Base-by-base conservation (phyloP, 2,329 filamentous ascomycete species). In the Phoma sp. region DNA sequence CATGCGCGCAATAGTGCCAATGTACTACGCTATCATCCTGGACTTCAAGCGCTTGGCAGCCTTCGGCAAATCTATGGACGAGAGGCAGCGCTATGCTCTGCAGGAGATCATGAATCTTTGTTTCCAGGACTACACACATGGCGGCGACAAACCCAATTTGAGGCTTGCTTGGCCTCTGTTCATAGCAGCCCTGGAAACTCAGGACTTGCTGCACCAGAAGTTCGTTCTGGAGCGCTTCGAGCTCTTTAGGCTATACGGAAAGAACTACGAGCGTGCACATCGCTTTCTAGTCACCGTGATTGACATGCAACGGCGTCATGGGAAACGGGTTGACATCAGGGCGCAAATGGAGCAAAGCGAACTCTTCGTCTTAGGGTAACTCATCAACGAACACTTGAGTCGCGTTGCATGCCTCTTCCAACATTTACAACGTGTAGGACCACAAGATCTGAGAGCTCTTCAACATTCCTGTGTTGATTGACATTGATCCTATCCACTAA, bases 121-220 rank as follows among this genome's bases (percentile, higher is more conserved):
- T 2, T 69, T 71, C 29, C 73, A 76, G 32, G 64, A 68, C 12
- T 72, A 68, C 40, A 72, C 69, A 33, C 68, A 76, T 43, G 64
- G 64, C 3, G 73, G 74, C 5, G 62, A 72, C 6, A 63, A 70
- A n/a, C 64, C 69, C 6, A 66, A 75, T 41, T 53, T 69, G 6
- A 64, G 71, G 32, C 63, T 76, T 15, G 70, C 73, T 0, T 75
- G 73, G 69, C 71, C 73, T 5, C 57, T 77, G 6, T 74, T 76
- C 49, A 64, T 74, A n/a, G 74, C 68, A 4, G 73, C 68, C 6
- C 57, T 77, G 6, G 72, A 76, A 55, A 76, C 74, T 5, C 65
- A 74, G 10, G 67, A 73, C 22, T 55, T 64, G 3, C 52, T 72
- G 4, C 69, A 76, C 24, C 71, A 69, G 5, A 67, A 71, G 8